Evolutionary conservation across 202 grass and related monocot genomes (phyloP).

Genomic region (Brachypodium distachyon): DNA sequence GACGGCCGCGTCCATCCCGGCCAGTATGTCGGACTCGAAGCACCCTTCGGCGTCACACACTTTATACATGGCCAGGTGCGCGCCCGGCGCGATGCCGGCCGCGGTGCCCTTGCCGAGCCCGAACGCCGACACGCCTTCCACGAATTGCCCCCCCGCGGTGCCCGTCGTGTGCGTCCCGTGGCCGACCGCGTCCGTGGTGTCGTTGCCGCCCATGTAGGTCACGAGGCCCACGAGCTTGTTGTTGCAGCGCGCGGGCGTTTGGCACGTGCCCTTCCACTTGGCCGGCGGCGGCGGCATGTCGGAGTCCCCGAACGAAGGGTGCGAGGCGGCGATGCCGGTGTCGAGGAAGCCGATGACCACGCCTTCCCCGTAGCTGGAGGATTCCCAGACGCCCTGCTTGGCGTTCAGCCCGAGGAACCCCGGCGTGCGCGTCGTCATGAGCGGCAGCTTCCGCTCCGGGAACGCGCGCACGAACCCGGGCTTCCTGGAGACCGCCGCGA

Average conservation of each 20-base stretch:
- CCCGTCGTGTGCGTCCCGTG: conserved; percentile 44
- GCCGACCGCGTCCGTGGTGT: conserved; percentile 22
- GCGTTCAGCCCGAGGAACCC: conserved; percentile 31
- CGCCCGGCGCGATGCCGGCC: conserved; percentile 31
- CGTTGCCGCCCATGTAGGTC: conserved; percentile 9
- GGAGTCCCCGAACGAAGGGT: conserved; percentile 42
- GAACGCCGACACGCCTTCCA: conserved; percentile 28
- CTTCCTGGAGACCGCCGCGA: conserved; percentile 25
- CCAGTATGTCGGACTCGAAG: conserved; percentile 34
- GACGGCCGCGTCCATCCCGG: conserved; percentile 47
- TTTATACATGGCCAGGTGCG: conserved; percentile 55
- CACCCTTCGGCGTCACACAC: conserved; percentile 36
- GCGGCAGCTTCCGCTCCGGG: conserved; percentile 24
- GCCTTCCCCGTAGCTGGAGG: conserved; percentile 28
- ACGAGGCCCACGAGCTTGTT: conserved; percentile 49
- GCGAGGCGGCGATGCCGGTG: conserved; percentile 37
- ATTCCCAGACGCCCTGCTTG: conserved; percentile 28
- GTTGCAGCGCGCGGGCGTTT: conserved; percentile 27
- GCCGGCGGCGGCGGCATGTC: conserved; percentile 38
- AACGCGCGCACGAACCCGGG: conserved; percentile 47
- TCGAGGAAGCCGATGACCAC: conserved; percentile 40
- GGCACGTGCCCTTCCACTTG: conserved; percentile 44
- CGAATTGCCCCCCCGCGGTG: conserved; percentile 35
- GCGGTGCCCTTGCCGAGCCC: conserved; percentile 24
- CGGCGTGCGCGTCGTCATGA: conserved; percentile 51